Percentiles rank a stretch among this genome's conserved stretches.
Evolutionary conservation across 768 basidiomycete genomes (phyloP).

Genomic region (Agaricus subrufescens): DNA sequence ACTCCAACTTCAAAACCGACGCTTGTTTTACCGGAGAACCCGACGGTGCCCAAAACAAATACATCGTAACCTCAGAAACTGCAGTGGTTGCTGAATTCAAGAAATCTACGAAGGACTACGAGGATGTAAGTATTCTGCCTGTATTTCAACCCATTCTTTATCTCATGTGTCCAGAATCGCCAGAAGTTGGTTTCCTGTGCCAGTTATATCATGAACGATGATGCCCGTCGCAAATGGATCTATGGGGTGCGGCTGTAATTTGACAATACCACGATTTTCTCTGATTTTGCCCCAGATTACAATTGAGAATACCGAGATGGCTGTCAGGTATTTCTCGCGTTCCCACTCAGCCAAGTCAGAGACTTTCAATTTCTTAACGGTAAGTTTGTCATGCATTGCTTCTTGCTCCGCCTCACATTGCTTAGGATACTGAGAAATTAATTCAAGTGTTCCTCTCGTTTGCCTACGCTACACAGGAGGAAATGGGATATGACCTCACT

Average conservation of each 20-base stretch:
- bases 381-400: neutral
- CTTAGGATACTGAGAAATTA: slow-evolving; percentile 4
- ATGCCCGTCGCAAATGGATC: slow-evolving; percentile 18
- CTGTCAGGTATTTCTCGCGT: neutral
- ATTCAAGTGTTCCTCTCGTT: slow-evolving; percentile 4
- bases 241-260: slow-evolving; percentile 16
- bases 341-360: slow-evolving; percentile 1
- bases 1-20: slow-evolving; percentile 12
- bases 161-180: too few relatives aligned
- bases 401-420: neutral
- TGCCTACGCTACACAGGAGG: neutral
- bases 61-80: neutral
- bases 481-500: slow-evolving; percentile 5
- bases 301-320: slow-evolving; percentile 8
- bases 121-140: neutral
- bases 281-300: neutral
- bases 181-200: slow-evolving; percentile 2
- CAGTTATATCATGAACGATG: slow-evolving; percentile 20
- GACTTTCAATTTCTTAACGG: slow-evolving; percentile 6
- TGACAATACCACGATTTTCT: neutral
- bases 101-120: neutral
- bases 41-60: neutral
- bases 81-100: slow-evolving; percentile 15
- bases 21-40: slow-evolving; percentile 10
- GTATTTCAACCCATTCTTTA: too few relatives aligned